Conservation (phyloP, 495 filamentous ascomycete species). For the Staphylotrichum tortipilum region DNA sequence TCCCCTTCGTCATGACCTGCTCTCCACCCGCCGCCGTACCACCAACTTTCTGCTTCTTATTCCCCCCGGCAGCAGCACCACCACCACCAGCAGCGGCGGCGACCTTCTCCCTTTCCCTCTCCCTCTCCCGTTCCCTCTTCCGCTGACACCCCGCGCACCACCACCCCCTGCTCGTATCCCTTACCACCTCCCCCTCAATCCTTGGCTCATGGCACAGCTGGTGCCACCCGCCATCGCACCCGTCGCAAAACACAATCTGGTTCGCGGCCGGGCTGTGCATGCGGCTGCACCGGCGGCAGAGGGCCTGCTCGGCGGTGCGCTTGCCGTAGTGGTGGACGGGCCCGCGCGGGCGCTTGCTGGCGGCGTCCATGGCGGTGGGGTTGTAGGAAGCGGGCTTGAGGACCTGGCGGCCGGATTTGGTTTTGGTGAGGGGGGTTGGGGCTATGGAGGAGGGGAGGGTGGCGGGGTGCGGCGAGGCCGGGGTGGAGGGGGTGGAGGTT, state of each 20-base stretch:
- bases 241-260: constrained; percentile 91
- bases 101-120: constrained; percentile 27
- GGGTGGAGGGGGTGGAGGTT: background rate
- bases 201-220: constrained; percentile 83
- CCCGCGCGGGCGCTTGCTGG: constrained; percentile 29
- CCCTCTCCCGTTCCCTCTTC: constrained; percentile 42
- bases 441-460: constrained; percentile 25
- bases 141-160: constrained; percentile 59
- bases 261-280: constrained; percentile 68
- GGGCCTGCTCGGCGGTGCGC: constrained; percentile 41
- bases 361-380: constrained; percentile 42
- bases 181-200: constrained; percentile 62
- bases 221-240: constrained; percentile 82
- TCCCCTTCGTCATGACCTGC: constrained; percentile 8
- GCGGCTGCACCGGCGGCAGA: constrained; percentile 73
- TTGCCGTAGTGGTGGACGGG: constrained; percentile 29
- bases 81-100: background rate
- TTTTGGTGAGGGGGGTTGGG: constrained; percentile 51
- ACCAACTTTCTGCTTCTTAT: too few relatives aligned
- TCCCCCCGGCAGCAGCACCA: too few relatives aligned
- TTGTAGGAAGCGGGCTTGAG: constrained; percentile 65
- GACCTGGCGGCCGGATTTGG: constrained; percentile 76
- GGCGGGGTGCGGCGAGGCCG: constrained; percentile 7
- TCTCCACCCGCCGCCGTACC: background rate
- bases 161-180: constrained; percentile 59